A percentile compares a stretch with the other conserved stretches of the same genome.
phyloP scores from a whole-genome alignment of 2,329 filamentous ascomycete genomes.

The Colletotrichum karsti region DNA sequence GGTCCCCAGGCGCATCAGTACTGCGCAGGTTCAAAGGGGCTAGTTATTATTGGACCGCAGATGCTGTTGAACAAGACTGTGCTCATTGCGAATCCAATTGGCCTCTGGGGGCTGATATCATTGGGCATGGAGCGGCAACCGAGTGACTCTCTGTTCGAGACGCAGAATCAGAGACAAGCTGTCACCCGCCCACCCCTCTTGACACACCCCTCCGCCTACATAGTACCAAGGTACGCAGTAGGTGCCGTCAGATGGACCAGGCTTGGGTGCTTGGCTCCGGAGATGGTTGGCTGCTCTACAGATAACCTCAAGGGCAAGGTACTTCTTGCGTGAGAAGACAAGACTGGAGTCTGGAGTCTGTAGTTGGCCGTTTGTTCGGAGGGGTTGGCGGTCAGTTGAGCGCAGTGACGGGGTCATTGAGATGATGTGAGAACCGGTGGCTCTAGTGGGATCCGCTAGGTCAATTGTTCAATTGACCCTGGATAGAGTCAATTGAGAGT shows the following conservation, averaged over 20 bases:
- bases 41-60: neutral
- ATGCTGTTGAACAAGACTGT: neutral
- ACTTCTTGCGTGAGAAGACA: too few species aligned
- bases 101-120: neutral
- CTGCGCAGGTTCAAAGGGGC: neutral
- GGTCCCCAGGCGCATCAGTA: neutral
- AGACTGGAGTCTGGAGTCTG: too few species aligned
- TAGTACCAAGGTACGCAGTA: neutral
- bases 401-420: neutral
- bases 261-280: neutral
- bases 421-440: constrained; percentile 13
- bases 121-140: constrained; percentile 4
- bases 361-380: neutral
- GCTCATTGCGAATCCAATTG: neutral
- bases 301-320: too few species aligned
- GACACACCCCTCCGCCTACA: constrained; percentile 9
- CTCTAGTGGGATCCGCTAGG: too few species aligned
- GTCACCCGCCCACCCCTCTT: constrained; percentile 22
- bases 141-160: constrained; percentile 14
- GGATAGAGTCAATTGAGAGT: neutral
- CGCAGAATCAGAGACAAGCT: constrained; percentile 22
- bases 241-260: constrained; percentile 15
- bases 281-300: neutral
- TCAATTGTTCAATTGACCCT: neutral
- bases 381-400: neutral